Evolutionary conservation across 257 asterid species (phyloP), one percentile per base, ranked within the genome.

Genomic region (Lycium barbarum): DNA sequence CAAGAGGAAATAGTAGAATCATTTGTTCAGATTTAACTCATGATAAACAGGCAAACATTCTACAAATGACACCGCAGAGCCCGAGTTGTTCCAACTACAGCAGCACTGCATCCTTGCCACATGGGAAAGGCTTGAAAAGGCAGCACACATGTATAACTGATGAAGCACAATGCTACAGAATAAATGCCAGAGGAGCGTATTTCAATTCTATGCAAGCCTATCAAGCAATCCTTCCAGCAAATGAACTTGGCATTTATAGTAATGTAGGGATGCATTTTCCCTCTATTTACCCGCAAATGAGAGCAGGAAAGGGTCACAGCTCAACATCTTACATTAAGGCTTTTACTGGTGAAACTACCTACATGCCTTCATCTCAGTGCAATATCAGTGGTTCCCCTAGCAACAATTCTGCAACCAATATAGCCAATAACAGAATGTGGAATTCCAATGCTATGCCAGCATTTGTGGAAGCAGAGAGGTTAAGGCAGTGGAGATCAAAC

Each of bases 1-100:
- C 89, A 78, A 91, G 88, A 88, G 94, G 94, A 79, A 94, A 93
- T 86, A 91, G 95, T 81, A 93, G 90, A 84, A 89, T 94, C 86
- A 87, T 91, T 79, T 92, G 91, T 92, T 94, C 97, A 5, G 93
- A 94, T 67, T 89, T 78, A 70, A 92, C 96, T 73, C 95, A 88
- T 36, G 97, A 93, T 79, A 91, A 94, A 91, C 96, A 90, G 89
- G 91, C 80, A 20, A 89, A 82, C 85, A 65, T 72, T 26, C 87
- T 66, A 80, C 90, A 87, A 83, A 87, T 82, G 84, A 83, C 86
- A 70, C 84, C 86, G 63, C 89, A 84, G 85, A 88, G 88, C 76
- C 87, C 84, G 9, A 87, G 86, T 81, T 67, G 66, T 72, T 90
- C 92, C 84, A 86, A 83, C 73, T 74, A 88, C 90, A 87, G 91